These are phyloP conservation scores for Populus hybrid DNA, from an alignment of 441 rosid species.

Conservation along the genomic window DNA sequence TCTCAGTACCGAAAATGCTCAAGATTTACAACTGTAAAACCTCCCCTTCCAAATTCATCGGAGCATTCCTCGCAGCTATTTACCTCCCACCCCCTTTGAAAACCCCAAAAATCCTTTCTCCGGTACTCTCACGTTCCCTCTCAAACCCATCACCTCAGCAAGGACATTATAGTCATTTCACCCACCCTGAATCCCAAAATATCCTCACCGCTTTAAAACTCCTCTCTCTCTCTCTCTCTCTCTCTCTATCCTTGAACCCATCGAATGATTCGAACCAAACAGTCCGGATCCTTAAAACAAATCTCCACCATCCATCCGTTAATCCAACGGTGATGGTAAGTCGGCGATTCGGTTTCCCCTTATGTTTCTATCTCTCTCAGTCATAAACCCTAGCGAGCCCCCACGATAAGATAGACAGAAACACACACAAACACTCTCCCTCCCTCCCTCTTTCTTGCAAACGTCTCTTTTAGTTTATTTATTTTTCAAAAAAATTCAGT, in stretches of 20 bases:
- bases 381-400: conserved; percentile 82
- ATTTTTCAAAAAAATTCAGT: background rate
- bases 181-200: background rate
- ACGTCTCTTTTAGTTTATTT: conserved; percentile 2
- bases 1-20: too few species aligned
- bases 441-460: background rate
- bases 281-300: conserved; percentile 17
- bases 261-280: conserved; percentile 12
- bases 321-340: conserved; percentile 43
- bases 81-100: background rate
- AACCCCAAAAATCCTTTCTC: background rate
- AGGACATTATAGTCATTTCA: conserved; percentile 26
- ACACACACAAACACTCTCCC: background rate
- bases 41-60: conserved; percentile 7
- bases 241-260: background rate
- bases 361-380: conserved; percentile 1
- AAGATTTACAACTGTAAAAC: background rate
- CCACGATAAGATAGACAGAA: background rate
- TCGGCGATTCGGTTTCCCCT: conserved; percentile 29
- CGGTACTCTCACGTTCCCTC: too few species aligned
- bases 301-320: conserved; percentile 34
- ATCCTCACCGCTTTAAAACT: conserved; percentile 10
- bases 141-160: background rate
- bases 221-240: conserved; percentile 8
- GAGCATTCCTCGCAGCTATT: conserved; percentile 11